Percentiles rank a stretch among this genome's conserved stretches.
These are phyloP conservation scores for Otatea glauca DNA, from an alignment of 176 grass and related monocot species.

Conservation along the genomic window DNA sequence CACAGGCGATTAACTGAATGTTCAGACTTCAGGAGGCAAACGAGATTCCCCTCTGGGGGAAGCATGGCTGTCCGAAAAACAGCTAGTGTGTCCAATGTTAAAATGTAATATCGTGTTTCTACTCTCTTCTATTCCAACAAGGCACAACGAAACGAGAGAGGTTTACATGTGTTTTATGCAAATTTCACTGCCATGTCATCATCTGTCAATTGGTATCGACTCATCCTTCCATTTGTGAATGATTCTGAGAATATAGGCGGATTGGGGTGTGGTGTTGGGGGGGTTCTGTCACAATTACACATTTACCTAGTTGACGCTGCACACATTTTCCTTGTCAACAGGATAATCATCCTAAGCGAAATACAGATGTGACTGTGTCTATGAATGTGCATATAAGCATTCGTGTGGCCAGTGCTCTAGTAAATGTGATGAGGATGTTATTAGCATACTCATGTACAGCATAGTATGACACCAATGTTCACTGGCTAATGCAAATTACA, in stretches of 20 bases:
- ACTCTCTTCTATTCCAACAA: not conserved
- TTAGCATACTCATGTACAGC: not conserved
- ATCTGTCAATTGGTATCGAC: not conserved
- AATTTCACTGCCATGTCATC: not conserved
- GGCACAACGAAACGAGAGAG: not conserved
- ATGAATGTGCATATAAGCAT: constrained; percentile 1
- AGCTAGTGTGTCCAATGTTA: not conserved
- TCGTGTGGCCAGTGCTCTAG: not conserved
- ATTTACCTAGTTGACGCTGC: not conserved
- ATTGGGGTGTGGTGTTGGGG: no score
- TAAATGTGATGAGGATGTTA: not conserved
- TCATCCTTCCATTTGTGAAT: not conserved
- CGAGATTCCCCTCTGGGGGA: not conserved
- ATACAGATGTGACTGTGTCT: not conserved
- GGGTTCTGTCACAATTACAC: no score
- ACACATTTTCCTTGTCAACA: not conserved
- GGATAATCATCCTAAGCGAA: not conserved
- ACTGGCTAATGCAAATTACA: not conserved
- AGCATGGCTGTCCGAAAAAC: not conserved
- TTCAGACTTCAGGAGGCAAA: constrained; percentile 4
- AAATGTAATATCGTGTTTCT: not conserved
- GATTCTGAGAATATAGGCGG: not conserved
- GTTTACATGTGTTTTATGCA: not conserved
- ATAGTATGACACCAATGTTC: not conserved
- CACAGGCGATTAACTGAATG: not conserved